Conservation (phyloP, 2,329 filamentous ascomycete species). For the Hymenoscyphus repandus region DNA sequence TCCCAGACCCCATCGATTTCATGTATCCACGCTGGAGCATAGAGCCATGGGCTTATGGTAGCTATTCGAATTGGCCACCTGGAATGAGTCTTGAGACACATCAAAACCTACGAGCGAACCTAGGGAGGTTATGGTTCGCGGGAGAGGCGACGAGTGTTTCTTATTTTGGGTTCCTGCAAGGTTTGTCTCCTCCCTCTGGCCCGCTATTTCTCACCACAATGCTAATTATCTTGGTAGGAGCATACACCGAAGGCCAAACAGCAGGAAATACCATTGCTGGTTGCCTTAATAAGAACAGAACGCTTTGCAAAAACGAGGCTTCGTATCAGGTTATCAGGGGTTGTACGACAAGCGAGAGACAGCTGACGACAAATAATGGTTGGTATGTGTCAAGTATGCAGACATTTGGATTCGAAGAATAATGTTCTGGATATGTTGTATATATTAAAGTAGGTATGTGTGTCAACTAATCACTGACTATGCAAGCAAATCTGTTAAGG, state of each 20-base stretch:
- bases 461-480: too few relatives aligned
- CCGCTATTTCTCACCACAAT: background rate
- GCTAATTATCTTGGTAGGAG: constrained; percentile 22
- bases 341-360: constrained; percentile 9
- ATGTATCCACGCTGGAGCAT: constrained; percentile 47
- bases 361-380: constrained; percentile 10
- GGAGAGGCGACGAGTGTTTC: constrained; percentile 58
- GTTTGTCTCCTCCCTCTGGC: constrained; percentile 21
- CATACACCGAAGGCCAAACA: constrained; percentile 51
- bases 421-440: background rate
- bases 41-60: constrained; percentile 47
- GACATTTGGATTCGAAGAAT: constrained; percentile 11
- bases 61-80: constrained; percentile 63
- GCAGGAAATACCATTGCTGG: constrained; percentile 41
- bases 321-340: constrained; percentile 11
- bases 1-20: constrained; percentile 48
- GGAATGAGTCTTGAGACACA: constrained; percentile 60
- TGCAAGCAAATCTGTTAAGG: too few relatives aligned
- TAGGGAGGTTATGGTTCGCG: constrained; percentile 57
- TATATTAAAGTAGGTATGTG: background rate
- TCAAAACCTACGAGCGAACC: constrained; percentile 62
- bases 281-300: constrained; percentile 27
- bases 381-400: constrained; percentile 14
- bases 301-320: constrained; percentile 6
- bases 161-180: constrained; percentile 63